Percentiles rank a stretch among this genome's conserved stretches.
phyloP scores from a whole-genome alignment of 2,329 filamentous ascomycete species.

The Exutisphaerella laricina region DNA sequence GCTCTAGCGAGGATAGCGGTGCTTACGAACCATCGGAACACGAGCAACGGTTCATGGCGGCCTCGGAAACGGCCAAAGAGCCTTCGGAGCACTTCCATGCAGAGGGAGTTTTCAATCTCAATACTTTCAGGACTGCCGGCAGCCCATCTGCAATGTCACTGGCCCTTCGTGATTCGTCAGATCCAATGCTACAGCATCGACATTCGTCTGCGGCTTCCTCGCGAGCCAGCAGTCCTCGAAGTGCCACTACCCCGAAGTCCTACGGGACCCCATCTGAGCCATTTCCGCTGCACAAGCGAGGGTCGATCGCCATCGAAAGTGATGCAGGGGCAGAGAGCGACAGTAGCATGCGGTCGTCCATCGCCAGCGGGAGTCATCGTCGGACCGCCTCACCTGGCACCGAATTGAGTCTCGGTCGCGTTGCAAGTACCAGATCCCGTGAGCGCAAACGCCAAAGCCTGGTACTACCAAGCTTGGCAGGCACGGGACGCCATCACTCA shows the following conservation, averaged over 20 bases:
- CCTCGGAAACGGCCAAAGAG: constrained; percentile 51
- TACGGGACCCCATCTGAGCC: constrained; percentile 54
- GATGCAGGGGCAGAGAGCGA: constrained; percentile 82
- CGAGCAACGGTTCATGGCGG: constrained; percentile 40
- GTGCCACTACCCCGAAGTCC: constrained; percentile 81
- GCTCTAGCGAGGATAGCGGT: constrained; percentile 30
- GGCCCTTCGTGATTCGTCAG: constrained; percentile 51
- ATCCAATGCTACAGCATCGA: constrained; percentile 45
- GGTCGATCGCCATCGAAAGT: constrained; percentile 74
- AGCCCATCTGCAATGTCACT: constrained; percentile 50
- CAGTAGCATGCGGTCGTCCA: constrained; percentile 76
- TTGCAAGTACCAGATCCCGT: constrained; percentile 60
- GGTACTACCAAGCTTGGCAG: constrained; percentile 61
- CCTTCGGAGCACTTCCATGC: constrained; percentile 30
- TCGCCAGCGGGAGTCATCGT: constrained; percentile 50
- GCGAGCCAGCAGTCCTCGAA: constrained; percentile 78
- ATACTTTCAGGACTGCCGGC: constrained; percentile 14
- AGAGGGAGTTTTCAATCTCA: constrained; percentile 22
- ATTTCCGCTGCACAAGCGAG: constrained; percentile 61
- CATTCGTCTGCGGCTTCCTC: constrained; percentile 67
- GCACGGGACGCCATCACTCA: constrained; percentile 81
- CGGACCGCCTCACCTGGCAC: constrained; percentile 87
- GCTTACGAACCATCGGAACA: constrained; percentile 22
- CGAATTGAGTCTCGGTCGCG: constrained; percentile 70
- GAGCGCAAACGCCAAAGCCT: constrained; percentile 84